Evolutionary conservation across 164 flowering plant genomes (phyloP), one percentile per base, ranked within the genome.

Genomic region (Santalum album): DNA sequence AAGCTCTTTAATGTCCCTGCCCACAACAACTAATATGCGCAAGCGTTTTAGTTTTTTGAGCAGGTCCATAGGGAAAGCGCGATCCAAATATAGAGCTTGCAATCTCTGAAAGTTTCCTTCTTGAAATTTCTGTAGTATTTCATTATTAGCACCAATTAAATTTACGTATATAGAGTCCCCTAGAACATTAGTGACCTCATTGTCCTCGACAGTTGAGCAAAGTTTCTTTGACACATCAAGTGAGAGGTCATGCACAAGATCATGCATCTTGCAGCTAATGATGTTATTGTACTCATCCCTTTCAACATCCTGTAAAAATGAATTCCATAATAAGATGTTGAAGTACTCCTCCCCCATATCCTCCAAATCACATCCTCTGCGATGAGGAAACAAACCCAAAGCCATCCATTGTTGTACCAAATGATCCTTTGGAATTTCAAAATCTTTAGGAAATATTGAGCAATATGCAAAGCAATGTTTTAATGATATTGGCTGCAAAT

Each of bases 391-490:
- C 3, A 59, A 25, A 16, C 53, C 60, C 36, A 48, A 14, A 25
- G 56, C 55, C 38, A 50, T 59, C 62, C 62, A 59, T 3, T 48
- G 23, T 4, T 16, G 17, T 5, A 59, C 7, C 14, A 59, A 10
- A 14, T 2, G 2, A 5, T 39, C 7, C 9, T 27, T 40, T 6
- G 3, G 1, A 46, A 59, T 17, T 12, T 21, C 22, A 29, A 22
- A 25, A 32, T 29, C 62, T 19, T 51, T 59, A 0, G 62, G 62
- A 29, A 51, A 59, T 15, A 59, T 20, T 7, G 47, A 36, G 36
- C 62, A 59, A 16, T 25, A 59, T 6, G 26, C 39, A 44, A 59
- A 59, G 20, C 62, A 59, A 19, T 23, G 38, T 24, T 59, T 51
- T 20, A 50, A 27, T 17, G 10, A n/a, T 20, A 29, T 4, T 29